phyloP scores from a whole-genome alignment of 768 basidiomycete genomes.

The Galerina marginata region DNA sequence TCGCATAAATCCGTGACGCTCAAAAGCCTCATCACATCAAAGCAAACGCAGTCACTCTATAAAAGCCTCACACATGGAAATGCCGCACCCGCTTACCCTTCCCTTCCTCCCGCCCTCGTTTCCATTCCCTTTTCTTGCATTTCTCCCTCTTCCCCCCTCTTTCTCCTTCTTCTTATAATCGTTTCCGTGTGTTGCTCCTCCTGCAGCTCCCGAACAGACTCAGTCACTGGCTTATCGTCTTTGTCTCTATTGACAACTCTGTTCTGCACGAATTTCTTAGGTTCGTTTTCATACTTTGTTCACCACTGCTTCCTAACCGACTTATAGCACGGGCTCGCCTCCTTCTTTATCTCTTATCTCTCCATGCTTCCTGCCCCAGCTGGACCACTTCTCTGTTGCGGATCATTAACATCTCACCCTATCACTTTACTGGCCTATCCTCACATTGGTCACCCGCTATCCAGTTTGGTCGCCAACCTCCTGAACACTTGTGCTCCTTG shows the following conservation, averaged over 20 bases:
- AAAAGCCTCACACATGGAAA: slow-evolving; percentile 24
- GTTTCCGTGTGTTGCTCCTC: not conserved
- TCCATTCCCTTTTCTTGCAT: slow-evolving; percentile 3
- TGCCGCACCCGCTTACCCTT: slow-evolving; percentile 4
- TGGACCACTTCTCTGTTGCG: too few relatives aligned
- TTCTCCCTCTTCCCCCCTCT: slow-evolving; percentile 4
- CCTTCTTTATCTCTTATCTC: too few relatives aligned
- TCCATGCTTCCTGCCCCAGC: too few relatives aligned
- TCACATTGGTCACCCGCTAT: too few relatives aligned
- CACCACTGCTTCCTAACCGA: too few relatives aligned
- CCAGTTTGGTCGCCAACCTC: too few relatives aligned
- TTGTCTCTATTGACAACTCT: not conserved
- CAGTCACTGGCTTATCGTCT: too few relatives aligned
- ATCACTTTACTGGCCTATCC: too few relatives aligned
- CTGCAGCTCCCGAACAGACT: not conserved
- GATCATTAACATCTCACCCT: too few relatives aligned
- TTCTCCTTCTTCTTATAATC: not conserved
- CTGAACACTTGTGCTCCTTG: too few relatives aligned
- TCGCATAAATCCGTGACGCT: slow-evolving; percentile 52
- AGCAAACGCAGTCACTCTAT: slow-evolving; percentile 30
- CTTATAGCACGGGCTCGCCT: too few relatives aligned
- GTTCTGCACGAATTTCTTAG: not conserved
- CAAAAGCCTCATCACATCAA: slow-evolving; percentile 49
- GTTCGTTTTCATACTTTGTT: not conserved
- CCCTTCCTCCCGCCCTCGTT: slow-evolving; percentile 5